Evolutionary conservation across 2,329 filamentous ascomycete genomes (phyloP).

Genomic region (Clarireedia homoeocarpa): DNA sequence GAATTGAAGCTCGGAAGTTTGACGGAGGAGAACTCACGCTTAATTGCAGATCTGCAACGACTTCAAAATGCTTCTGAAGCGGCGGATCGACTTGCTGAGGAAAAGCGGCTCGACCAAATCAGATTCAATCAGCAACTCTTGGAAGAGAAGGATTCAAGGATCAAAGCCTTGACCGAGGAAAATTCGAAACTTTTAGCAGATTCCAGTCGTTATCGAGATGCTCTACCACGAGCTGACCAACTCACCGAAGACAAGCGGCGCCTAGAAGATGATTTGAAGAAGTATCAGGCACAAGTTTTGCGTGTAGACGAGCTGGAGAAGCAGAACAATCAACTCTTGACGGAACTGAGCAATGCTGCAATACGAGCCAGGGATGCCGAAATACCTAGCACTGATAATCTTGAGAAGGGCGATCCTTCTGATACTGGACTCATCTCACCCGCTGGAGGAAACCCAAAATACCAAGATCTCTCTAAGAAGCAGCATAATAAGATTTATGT

Average conservation of each 20-base stretch:
- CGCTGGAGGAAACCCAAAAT: background rate
- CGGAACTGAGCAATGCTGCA: conserved; percentile 12
- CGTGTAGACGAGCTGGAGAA: conserved; percentile 17
- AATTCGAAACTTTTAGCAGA: conserved; percentile 13
- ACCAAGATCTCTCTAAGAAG: background rate
- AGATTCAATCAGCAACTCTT: background rate
- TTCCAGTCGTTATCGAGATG: conserved; percentile 12
- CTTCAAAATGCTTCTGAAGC: no score
- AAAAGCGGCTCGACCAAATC: background rate
- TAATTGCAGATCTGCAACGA: background rate
- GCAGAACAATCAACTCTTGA: conserved; percentile 20
- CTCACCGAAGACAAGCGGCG: conserved; percentile 14
- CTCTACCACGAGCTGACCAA: conserved; percentile 9
- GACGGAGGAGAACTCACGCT: background rate
- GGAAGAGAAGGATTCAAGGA: background rate
- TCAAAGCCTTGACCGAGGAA: conserved; percentile 1
- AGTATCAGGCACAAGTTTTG: conserved; percentile 8
- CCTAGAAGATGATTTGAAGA: conserved; percentile 17
- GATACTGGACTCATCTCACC: background rate
- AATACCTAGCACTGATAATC: background rate
- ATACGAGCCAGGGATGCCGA: conserved; percentile 2
- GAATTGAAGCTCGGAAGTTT: background rate
- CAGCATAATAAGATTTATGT: background rate
- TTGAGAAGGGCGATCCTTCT: background rate
- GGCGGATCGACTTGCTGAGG: background rate